Conservation (phyloP, 2,329 filamentous ascomycete genomes). For the Hansfordia pulvinata region DNA sequence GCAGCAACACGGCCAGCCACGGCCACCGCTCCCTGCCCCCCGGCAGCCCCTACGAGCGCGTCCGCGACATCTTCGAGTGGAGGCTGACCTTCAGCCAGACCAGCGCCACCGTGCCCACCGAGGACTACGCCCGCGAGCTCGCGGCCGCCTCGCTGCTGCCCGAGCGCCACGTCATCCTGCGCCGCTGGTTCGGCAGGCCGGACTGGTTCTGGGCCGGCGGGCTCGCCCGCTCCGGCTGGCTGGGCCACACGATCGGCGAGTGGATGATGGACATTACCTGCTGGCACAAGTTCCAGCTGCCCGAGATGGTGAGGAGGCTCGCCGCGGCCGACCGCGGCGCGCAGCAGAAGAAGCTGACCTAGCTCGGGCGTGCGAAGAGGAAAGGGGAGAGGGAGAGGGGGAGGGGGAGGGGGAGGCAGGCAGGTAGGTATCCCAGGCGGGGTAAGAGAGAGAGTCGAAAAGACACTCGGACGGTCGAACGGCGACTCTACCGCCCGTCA, state of each 20-base stretch:
- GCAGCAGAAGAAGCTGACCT: constrained; percentile 11
- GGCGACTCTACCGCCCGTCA: no score
- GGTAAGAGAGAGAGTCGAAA: no score
- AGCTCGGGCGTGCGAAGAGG: no score
- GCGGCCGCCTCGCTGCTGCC: constrained; percentile 25
- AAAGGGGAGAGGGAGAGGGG: no score
- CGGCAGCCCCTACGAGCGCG: constrained; percentile 31
- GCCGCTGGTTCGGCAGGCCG: constrained; percentile 22
- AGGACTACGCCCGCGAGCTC: constrained; percentile 26
- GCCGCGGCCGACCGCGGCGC: constrained; percentile 7
- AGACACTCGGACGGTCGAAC: no score
- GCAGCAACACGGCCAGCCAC: constrained; percentile 32
- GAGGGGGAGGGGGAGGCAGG: no score
- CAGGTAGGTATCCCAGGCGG: no score
- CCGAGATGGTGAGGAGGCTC: constrained; percentile 16
- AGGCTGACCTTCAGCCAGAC: constrained; percentile 34
- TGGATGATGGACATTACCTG: constrained; percentile 20
- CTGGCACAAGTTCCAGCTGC: constrained; percentile 20
- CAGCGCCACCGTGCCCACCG: constrained; percentile 27
- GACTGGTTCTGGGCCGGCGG: constrained; percentile 29
- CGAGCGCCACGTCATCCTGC: constrained; percentile 18
- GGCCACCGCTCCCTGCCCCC: constrained; percentile 25
- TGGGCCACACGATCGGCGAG: constrained; percentile 19
- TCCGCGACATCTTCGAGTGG: constrained; percentile 29
- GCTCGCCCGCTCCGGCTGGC: constrained; percentile 14